phyloP scores from a whole-genome alignment of 2,329 filamentous ascomycete species.

The Talaromyces sp. region DNA sequence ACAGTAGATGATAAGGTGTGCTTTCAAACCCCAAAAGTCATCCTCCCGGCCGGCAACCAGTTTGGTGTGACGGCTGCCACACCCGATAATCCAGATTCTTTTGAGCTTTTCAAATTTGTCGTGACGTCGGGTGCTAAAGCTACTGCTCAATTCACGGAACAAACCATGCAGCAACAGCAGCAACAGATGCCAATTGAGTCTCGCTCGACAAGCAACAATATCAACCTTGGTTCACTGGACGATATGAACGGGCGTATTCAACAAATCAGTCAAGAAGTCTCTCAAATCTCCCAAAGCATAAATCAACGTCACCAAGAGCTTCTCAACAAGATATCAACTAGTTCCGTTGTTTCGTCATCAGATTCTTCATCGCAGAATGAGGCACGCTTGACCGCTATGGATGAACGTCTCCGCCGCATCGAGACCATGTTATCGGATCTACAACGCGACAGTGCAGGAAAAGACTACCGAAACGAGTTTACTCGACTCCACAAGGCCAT shows the following conservation, averaged over 20 bases:
- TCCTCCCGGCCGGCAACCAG: conserved; percentile 73
- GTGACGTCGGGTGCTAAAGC: conserved; percentile 43
- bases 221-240: conserved; percentile 62
- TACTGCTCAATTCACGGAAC: conserved; percentile 32
- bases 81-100: conserved; percentile 87
- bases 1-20: conserved; percentile 75
- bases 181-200: conserved; percentile 29
- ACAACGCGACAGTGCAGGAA: conserved; percentile 53
- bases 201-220: conserved; percentile 38
- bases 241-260: conserved; percentile 82
- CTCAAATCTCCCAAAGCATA: conserved; percentile 49
- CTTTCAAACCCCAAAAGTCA: conserved; percentile 75
- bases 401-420: conserved; percentile 51
- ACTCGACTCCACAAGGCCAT: conserved; percentile 53
- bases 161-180: conserved; percentile 28
- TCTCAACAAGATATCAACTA: conserved; percentile 34
- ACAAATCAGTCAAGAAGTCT: conserved; percentile 57
- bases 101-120: conserved; percentile 85
- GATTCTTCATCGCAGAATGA: conserved; percentile 26
- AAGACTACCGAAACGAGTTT: conserved; percentile 56
- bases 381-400: conserved; percentile 39
- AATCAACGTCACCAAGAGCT: conserved; percentile 54
- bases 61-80: conserved; percentile 86
- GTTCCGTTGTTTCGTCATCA: conserved; percentile 1
- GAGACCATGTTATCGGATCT: conserved; percentile 51